These are phyloP conservation scores for Barnettozyma populi DNA, from an alignment of 805 yeast genomes.

Conservation along the genomic window DNA sequence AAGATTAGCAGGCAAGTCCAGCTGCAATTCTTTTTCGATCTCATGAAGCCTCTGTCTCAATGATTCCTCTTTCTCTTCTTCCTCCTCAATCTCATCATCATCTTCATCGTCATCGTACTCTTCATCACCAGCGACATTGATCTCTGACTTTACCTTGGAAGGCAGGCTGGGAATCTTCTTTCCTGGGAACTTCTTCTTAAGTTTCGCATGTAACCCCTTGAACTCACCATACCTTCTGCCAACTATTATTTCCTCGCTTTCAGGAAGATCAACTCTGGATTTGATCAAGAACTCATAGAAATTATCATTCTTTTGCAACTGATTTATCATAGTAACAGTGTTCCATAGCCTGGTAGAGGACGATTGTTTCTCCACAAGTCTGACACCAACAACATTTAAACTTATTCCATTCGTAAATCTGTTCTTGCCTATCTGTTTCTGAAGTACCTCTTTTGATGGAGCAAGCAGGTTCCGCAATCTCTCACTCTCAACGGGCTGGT, in stretches of 20 bases:
- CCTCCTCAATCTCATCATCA: slow-evolving; percentile 15
- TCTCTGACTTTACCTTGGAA: slow-evolving; percentile 38
- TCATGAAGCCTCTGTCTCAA: slow-evolving; percentile 13
- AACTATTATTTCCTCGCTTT: slow-evolving; percentile 28
- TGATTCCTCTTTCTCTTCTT: slow-evolving; percentile 16
- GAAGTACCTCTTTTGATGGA: slow-evolving; percentile 35
- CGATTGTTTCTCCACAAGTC: slow-evolving; percentile 26
- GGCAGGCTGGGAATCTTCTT: slow-evolving; percentile 58
- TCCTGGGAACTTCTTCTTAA: slow-evolving; percentile 63
- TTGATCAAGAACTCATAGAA: slow-evolving; percentile 22
- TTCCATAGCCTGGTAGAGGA: slow-evolving; percentile 26
- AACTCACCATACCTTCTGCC: slow-evolving; percentile 68
- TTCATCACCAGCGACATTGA: slow-evolving; percentile 25
- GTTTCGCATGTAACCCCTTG: slow-evolving; percentile 43
- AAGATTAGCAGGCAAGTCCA: slow-evolving; percentile 1
- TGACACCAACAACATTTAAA: slow-evolving; percentile 66
- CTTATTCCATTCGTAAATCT: slow-evolving; percentile 48
- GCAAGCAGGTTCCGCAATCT: slow-evolving; percentile 31
- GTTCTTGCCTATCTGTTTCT: slow-evolving; percentile 28
- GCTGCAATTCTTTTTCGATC: slow-evolving; percentile 7
- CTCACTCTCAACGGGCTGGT: slow-evolving; percentile 23
- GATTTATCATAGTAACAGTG: slow-evolving; percentile 15
- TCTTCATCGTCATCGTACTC: slow-evolving; percentile 19
- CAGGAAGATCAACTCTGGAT: slow-evolving; percentile 17
- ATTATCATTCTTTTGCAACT: slow-evolving; percentile 18